phyloP scores from a whole-genome alignment of 495 filamentous ascomycete species.

The Neurospora terricola region DNA sequence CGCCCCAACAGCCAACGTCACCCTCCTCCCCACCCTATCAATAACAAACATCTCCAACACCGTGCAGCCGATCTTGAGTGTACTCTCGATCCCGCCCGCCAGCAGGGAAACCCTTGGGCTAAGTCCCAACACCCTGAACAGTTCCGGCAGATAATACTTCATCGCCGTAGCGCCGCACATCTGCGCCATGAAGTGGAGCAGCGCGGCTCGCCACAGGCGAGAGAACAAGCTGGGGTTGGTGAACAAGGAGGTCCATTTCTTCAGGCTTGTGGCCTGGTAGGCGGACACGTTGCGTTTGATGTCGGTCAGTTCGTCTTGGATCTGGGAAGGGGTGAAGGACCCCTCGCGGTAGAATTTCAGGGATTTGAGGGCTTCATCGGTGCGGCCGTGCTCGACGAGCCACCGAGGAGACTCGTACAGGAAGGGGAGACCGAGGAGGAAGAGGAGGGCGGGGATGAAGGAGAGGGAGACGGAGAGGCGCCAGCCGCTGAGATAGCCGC shows the following conservation, averaged over 20 bases:
- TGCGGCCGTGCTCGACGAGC: constrained; percentile 36
- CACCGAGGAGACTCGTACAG: constrained; percentile 42
- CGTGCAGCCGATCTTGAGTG: constrained; percentile 41
- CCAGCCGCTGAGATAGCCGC: constrained; percentile 31
- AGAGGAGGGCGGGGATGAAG: constrained; percentile 34
- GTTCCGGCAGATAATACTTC: constrained; percentile 44
- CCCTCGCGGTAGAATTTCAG: constrained; percentile 38
- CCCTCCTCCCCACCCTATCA: constrained; percentile 34
- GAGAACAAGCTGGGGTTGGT: constrained; percentile 28
- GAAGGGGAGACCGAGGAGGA: constrained; percentile 36
- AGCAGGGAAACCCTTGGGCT: constrained; percentile 33
- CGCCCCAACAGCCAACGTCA: constrained; percentile 33
- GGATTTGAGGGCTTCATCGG: constrained; percentile 24
- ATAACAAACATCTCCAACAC: constrained; percentile 42
- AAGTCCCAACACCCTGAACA: constrained; percentile 38
- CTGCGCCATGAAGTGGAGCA: constrained; percentile 45
- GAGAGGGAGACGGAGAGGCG: constrained; percentile 35
- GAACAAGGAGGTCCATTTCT: constrained; percentile 28
- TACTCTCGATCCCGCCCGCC: constrained; percentile 41
- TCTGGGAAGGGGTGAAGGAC: constrained; percentile 22
- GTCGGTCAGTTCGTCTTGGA: constrained; percentile 25
- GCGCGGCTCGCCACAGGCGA: constrained; percentile 34
- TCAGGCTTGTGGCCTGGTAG: constrained; percentile 18
- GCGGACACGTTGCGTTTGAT: constrained; percentile 28
- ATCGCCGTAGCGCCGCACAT: constrained; percentile 45